A percentile compares a stretch with the other conserved stretches of the same genome.
These are phyloP conservation scores for Trametes versicolor DNA, from an alignment of 1,284 basidiomycete genomes.

Conservation along the genomic window DNA sequence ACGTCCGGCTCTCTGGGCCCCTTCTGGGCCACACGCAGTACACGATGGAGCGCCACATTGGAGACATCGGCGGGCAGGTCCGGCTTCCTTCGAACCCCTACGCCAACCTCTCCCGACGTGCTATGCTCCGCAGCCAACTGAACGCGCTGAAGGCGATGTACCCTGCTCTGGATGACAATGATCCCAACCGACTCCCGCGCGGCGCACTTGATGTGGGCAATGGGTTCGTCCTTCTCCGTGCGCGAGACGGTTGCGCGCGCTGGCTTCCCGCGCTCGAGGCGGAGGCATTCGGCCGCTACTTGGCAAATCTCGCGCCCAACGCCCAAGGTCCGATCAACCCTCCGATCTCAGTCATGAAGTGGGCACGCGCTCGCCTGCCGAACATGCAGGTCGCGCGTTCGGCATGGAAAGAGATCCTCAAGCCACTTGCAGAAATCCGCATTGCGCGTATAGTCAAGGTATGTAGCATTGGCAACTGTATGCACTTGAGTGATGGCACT, in stretches of 20 bases:
- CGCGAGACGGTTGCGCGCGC: not conserved
- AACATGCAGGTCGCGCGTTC: conserved; percentile 21
- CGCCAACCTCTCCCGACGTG: conserved; percentile 35
- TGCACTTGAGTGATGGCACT: too few species aligned
- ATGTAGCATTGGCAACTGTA: not conserved
- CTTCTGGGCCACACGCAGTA: conserved; percentile 30
- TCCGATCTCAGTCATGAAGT: not conserved
- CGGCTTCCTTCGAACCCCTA: conserved; percentile 40
- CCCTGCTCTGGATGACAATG: conserved; percentile 20
- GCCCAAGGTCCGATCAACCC: not conserved
- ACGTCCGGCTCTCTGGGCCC: conserved; percentile 29
- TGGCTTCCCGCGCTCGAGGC: not conserved
- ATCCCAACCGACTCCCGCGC: not conserved
- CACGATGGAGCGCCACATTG: conserved; percentile 40
- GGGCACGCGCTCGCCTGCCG: conserved; percentile 13
- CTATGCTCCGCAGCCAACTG: conserved; percentile 26
- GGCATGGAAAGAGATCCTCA: conserved; percentile 31
- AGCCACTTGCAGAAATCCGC: conserved; percentile 5
- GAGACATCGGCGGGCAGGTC: conserved; percentile 38
- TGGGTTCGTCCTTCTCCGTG: conserved; percentile 22
- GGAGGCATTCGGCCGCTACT: not conserved
- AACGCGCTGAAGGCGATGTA: conserved; percentile 37
- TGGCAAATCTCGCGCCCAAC: not conserved
- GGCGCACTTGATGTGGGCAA: conserved; percentile 26
- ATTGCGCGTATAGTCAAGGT: conserved; percentile 35